Conservation (phyloP, 1,284 basidiomycete species). For the Sporisorium exsertum region DNA sequence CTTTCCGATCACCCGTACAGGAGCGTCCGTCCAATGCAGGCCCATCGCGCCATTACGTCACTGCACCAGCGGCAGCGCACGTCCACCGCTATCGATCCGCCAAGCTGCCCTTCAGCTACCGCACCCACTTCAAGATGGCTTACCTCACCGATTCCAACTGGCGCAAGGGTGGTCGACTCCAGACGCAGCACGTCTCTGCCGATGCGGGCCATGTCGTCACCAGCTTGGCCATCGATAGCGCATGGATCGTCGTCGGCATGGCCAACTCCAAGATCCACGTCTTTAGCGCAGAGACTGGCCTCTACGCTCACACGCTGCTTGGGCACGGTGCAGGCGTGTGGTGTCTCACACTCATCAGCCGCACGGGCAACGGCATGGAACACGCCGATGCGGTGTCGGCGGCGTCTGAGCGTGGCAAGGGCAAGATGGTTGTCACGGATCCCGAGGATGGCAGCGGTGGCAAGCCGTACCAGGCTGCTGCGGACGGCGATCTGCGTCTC, state of each 20-base stretch:
- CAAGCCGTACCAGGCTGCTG: slow-evolving; percentile 47
- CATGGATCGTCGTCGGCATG: slow-evolving; percentile 90
- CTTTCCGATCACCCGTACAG: slow-evolving; percentile 4
- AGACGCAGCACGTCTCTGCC: slow-evolving; percentile 77
- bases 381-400: slow-evolving; percentile 5
- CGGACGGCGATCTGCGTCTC: slow-evolving; percentile 52
- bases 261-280: slow-evolving; percentile 89
- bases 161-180: slow-evolving; percentile 81
- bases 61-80: slow-evolving; percentile 19
- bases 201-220: slow-evolving; percentile 82
- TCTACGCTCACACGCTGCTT: slow-evolving; percentile 80
- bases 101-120: slow-evolving; percentile 74
- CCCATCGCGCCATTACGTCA: slow-evolving; percentile 14
- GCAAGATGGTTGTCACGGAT: slow-evolving; percentile 52
- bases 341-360: slow-evolving; percentile 80
- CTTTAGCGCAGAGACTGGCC: slow-evolving; percentile 84
- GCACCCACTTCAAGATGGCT: slow-evolving; percentile 80
- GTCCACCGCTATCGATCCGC: slow-evolving; percentile 35
- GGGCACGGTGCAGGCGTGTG: slow-evolving; percentile 93
- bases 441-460: slow-evolving; percentile 52
- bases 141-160: slow-evolving; percentile 85
- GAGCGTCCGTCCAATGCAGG: slow-evolving; percentile 22
- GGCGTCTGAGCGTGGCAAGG: slow-evolving; percentile 27
- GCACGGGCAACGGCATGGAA: slow-evolving; percentile 26
- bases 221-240: slow-evolving; percentile 83